Evolutionary conservation across 164 flowering plant species (phyloP).

Genomic region (Cinnamomum micranthum): DNA sequence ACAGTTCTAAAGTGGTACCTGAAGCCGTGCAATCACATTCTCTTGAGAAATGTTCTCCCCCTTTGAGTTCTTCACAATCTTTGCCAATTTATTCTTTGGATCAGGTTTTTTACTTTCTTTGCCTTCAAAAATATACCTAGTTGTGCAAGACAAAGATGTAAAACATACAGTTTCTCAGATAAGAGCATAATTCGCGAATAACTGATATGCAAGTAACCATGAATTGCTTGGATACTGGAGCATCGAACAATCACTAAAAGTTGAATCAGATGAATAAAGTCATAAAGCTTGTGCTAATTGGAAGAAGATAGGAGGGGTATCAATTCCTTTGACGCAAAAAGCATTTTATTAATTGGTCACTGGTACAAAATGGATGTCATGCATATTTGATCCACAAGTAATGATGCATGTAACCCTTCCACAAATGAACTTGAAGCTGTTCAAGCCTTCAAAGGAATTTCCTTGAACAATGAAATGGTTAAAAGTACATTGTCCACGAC

Average conservation of each 20-base stretch:
- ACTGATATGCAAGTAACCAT: background rate
- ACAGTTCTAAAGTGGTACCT: constrained; percentile 40
- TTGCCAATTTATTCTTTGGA: constrained; percentile 27
- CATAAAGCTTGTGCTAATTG: background rate
- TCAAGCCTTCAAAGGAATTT: background rate
- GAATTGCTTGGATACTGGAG: background rate
- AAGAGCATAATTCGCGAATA: background rate
- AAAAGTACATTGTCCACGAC: background rate
- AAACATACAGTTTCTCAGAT: background rate
- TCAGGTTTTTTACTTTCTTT: constrained; percentile 56
- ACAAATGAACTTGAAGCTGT: background rate
- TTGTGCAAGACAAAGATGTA: constrained; percentile 2
- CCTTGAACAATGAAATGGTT: background rate
- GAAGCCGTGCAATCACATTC: constrained; percentile 71
- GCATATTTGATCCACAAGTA: background rate
- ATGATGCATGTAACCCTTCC: background rate
- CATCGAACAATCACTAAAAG: background rate
- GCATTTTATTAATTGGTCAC: background rate
- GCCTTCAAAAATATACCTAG: constrained; percentile 72
- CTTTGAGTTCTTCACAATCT: constrained; percentile 22
- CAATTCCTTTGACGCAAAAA: background rate
- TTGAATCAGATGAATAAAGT: background rate
- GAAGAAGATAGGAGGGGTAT: background rate
- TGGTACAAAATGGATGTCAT: background rate
- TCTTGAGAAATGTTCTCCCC: constrained; percentile 27